phyloP scores from a whole-genome alignment of 2,329 filamentous ascomycete genomes.

The Emergomyces pasteurianus region DNA sequence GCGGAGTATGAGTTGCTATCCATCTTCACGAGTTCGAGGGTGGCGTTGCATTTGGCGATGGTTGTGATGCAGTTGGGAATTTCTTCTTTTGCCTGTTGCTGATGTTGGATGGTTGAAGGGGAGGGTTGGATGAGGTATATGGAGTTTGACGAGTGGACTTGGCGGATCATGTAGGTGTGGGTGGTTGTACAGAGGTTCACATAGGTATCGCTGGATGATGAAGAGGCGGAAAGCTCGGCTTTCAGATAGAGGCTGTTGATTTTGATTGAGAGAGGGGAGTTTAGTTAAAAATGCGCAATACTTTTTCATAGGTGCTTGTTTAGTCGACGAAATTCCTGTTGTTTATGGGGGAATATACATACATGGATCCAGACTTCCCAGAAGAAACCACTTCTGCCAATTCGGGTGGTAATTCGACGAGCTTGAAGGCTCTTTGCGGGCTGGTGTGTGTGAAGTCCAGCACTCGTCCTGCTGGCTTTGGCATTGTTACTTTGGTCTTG shows the following conservation, averaged over 20 bases:
- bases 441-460: slow-evolving; percentile 30
- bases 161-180: slow-evolving; percentile 48
- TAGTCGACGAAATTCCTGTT: neutral
- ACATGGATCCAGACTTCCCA: slow-evolving; percentile 21
- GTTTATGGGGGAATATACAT: slow-evolving; percentile 7
- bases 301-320: neutral
- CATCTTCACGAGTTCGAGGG: slow-evolving; percentile 32
- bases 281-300: neutral
- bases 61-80: slow-evolving; percentile 21
- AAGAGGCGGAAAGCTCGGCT: slow-evolving; percentile 12
- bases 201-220: slow-evolving; percentile 22
- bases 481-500: slow-evolving; percentile 17
- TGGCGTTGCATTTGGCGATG: slow-evolving; percentile 35
- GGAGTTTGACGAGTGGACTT: slow-evolving; percentile 55
- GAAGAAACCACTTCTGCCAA: slow-evolving; percentile 43
- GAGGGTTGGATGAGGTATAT: slow-evolving; percentile 41
- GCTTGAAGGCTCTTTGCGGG: slow-evolving; percentile 43
- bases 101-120: slow-evolving; percentile 10
- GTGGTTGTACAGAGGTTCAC: slow-evolving; percentile 48
- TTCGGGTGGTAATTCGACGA: slow-evolving; percentile 50
- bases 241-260: slow-evolving; percentile 21
- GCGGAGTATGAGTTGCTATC: slow-evolving; percentile 20
- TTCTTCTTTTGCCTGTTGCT: slow-evolving; percentile 6
- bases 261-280: neutral
- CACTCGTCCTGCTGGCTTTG: slow-evolving; percentile 25